These are phyloP conservation scores for Phytophthora fragariaefolia DNA, from an alignment of 352 stramenopile genomes.

Conservation along the genomic window DNA sequence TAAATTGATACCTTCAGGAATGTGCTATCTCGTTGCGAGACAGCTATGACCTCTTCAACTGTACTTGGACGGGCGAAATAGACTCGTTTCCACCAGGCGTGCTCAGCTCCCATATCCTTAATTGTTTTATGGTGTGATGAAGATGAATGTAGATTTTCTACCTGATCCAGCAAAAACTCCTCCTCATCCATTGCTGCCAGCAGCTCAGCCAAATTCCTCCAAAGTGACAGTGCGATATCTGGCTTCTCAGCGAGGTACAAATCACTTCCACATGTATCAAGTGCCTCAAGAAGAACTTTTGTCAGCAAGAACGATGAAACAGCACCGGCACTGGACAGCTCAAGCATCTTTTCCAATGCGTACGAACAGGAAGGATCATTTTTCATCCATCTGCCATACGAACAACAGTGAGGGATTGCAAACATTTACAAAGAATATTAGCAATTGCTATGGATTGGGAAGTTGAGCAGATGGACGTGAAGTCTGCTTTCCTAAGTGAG, in stretches of 20 bases:
- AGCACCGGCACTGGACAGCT: slow-evolving; percentile 45
- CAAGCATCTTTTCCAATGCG: slow-evolving; percentile 60
- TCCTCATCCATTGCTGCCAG: slow-evolving; percentile 56
- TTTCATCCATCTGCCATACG: slow-evolving; percentile 64
- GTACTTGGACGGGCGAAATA: slow-evolving; percentile 59
- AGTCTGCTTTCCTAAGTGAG: no score
- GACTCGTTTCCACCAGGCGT: slow-evolving; percentile 66
- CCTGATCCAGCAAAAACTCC: slow-evolving; percentile 44
- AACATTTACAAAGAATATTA: no score
- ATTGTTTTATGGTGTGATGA: slow-evolving; percentile 31
- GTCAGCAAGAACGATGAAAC: slow-evolving; percentile 49
- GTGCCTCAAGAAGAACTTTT: slow-evolving; percentile 43
- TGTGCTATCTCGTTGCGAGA: slow-evolving; percentile 27
- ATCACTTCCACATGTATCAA: slow-evolving; percentile 69
- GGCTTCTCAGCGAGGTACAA: slow-evolving; percentile 51
- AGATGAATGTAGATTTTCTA: slow-evolving; percentile 11
- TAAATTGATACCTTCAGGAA: slow-evolving; percentile 55
- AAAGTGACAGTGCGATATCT: slow-evolving; percentile 44
- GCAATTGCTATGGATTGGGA: no score
- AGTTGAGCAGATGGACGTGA: no score
- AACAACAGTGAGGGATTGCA: no score
- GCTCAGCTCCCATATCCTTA: slow-evolving; percentile 37
- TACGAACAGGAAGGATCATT: slow-evolving; percentile 56
- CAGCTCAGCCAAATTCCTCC: slow-evolving; percentile 60
- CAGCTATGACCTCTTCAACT: slow-evolving; percentile 33